Conservation (phyloP, 352 stramenopile genomes). For the Globisporangium echinulatum region DNA sequence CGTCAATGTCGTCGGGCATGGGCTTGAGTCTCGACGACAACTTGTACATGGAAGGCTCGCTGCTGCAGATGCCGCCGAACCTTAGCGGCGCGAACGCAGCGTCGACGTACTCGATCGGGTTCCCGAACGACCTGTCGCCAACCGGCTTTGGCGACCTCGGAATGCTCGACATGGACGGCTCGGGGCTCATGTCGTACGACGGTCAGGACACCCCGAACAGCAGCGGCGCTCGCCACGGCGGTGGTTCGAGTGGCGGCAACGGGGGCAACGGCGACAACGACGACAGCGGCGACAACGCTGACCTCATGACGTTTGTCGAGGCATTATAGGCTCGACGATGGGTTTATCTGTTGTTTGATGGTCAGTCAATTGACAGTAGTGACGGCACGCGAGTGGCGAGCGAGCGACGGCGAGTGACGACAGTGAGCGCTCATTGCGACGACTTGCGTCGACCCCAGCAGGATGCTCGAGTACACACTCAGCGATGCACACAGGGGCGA, state of each 20-base stretch:
- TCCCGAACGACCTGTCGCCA: conserved; percentile 54
- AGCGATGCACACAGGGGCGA: no score
- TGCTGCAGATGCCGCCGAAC: conserved; percentile 55
- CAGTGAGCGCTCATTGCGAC: no score
- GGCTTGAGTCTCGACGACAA: conserved; percentile 51
- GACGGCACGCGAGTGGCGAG: no score
- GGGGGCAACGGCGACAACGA: conserved; percentile 17
- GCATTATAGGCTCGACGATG: conserved; percentile 25
- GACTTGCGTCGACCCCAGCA: no score
- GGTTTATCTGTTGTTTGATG: no score
- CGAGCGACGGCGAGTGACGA: no score
- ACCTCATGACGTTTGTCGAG: conserved; percentile 76
- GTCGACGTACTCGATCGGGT: conserved; percentile 47
- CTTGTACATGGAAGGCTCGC: conserved; percentile 51
- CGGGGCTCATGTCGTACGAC: conserved; percentile 36
- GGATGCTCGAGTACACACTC: no score
- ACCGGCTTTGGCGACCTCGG: conserved; percentile 63
- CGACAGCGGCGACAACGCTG: conserved; percentile 41
- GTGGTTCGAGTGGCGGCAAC: conserved; percentile 14
- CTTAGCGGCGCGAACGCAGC: conserved; percentile 25
- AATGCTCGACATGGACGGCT: conserved; percentile 67
- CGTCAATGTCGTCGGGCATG: conserved; percentile 40
- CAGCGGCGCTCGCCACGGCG: conserved; percentile 15
- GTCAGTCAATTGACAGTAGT: no score
- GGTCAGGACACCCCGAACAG: conserved; percentile 24